These are phyloP conservation scores for Clonostachys rhizophaga DNA, from an alignment of 2,329 filamentous ascomycete genomes.

Conservation along the genomic window DNA sequence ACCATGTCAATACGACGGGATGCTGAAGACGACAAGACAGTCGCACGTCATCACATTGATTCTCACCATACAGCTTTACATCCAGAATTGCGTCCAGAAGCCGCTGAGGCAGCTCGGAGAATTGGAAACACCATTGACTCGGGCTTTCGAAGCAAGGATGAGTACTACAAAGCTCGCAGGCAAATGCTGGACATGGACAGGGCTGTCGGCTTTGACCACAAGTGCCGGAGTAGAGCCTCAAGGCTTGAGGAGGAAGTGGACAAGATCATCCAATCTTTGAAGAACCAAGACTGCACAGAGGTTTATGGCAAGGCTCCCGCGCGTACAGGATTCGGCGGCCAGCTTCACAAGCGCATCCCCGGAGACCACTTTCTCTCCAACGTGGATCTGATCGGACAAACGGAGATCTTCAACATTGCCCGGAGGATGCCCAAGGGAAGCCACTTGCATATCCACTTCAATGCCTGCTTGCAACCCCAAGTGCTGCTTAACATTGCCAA, in stretches of 20 bases:
- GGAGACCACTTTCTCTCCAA: slow-evolving; percentile 58
- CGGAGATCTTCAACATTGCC: slow-evolving; percentile 52
- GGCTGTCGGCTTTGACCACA: slow-evolving; percentile 32
- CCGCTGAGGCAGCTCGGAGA: not conserved
- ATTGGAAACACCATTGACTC: not conserved
- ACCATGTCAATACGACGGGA: not conserved
- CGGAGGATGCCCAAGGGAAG: slow-evolving; percentile 63
- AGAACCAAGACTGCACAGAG: slow-evolving; percentile 21
- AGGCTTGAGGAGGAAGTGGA: slow-evolving; percentile 29
- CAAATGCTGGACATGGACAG: slow-evolving; percentile 23
- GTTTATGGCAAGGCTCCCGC: slow-evolving; percentile 26
- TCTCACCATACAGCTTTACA: slow-evolving; percentile 14
- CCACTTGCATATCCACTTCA: slow-evolving; percentile 74
- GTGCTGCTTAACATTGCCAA: slow-evolving; percentile 52
- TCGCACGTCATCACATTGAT: slow-evolving; percentile 14
- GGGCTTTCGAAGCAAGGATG: slow-evolving; percentile 7
- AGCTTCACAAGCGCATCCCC: slow-evolving; percentile 36
- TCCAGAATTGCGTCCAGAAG: not conserved
- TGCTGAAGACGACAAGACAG: slow-evolving; percentile 6
- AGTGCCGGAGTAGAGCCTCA: slow-evolving; percentile 22
- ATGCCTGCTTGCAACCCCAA: slow-evolving; percentile 61
- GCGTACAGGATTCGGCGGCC: slow-evolving; percentile 31
- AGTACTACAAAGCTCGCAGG: slow-evolving; percentile 23
- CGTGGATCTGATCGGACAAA: slow-evolving; percentile 45
- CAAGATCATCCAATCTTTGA: slow-evolving; percentile 30